phyloP scores from a whole-genome alignment of 805 yeast genomes.

The Candida awuae region DNA sequence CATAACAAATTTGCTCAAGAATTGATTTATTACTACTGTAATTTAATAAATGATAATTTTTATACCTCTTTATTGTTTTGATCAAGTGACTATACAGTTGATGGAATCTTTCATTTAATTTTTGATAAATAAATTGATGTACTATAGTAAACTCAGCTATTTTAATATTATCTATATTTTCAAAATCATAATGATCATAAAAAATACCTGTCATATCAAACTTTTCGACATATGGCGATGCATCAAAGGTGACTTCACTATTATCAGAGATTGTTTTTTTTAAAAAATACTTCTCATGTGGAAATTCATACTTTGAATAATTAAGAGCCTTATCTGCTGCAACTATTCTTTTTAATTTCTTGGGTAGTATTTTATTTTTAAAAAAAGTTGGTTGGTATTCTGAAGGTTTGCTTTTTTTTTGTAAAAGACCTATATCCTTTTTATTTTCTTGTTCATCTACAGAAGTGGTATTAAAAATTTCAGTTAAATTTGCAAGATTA shows the following conservation, averaged over 20 bases:
- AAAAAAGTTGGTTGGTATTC: no score
- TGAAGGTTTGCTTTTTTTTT: no score
- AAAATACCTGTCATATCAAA: not conserved
- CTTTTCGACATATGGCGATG: not conserved
- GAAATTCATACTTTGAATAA: not conserved
- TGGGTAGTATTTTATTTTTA: no score
- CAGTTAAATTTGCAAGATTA: not conserved
- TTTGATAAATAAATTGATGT: not conserved
- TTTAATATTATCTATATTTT: not conserved
- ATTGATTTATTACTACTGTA: not conserved
- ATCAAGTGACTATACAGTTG: not conserved
- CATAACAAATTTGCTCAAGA: not conserved
- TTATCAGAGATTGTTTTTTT: not conserved
- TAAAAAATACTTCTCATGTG: not conserved
- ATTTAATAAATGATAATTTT: not conserved
- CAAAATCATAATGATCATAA: not conserved
- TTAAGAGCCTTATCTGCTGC: not conserved
- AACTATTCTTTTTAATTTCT: no score
- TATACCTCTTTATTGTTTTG: not conserved
- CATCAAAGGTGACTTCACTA: not conserved
- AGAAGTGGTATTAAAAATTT: no score
- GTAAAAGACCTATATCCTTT: no score
- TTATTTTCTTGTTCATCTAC: not conserved
- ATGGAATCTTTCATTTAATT: not conserved
- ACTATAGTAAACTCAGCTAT: not conserved